These are phyloP conservation scores for Cylindrodendrum hubeiense DNA, from an alignment of 2,329 filamentous ascomycete species.

Conservation along the genomic window DNA sequence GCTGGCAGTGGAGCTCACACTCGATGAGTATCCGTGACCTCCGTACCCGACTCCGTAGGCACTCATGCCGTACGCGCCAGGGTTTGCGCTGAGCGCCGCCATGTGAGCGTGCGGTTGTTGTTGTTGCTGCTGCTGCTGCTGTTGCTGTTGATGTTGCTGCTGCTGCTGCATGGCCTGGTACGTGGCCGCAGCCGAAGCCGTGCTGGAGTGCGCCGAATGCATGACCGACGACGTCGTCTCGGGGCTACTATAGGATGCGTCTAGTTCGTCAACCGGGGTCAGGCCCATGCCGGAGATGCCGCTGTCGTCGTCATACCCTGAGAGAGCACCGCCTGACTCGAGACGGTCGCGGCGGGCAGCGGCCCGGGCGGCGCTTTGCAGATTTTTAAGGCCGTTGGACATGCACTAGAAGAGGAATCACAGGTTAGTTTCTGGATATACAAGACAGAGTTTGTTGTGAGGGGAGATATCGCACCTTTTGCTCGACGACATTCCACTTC, in stretches of 20 bases:
- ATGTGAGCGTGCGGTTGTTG: constrained; percentile 41
- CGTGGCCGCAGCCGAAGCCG: constrained; percentile 51
- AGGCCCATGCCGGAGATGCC: constrained; percentile 74
- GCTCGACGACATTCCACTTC: constrained; percentile 80
- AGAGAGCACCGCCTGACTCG: constrained; percentile 54
- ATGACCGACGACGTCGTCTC: constrained; percentile 60
- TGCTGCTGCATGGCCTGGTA: constrained; percentile 37
- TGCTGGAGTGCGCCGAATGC: constrained; percentile 49
- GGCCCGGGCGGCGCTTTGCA: constrained; percentile 77
- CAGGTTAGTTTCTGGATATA: constrained; percentile 12
- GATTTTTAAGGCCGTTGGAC: constrained; percentile 85
- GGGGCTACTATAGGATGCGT: constrained; percentile 68
- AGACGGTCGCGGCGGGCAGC: constrained; percentile 74
- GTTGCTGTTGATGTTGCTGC: constrained; percentile 31
- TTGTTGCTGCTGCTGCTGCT: constrained; percentile 32
- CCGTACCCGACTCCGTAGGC: constrained; percentile 41
- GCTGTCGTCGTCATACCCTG: constrained; percentile 76
- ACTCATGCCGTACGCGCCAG: constrained; percentile 40
- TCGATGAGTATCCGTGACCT: constrained; percentile 64
- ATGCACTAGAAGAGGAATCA: constrained; percentile 72
- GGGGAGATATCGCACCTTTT: constrained; percentile 61
- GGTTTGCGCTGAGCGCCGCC: constrained; percentile 26
- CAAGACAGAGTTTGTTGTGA: not conserved
- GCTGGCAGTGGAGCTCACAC: constrained; percentile 62
- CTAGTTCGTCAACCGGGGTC: constrained; percentile 70